A percentile compares a stretch with the other conserved stretches of the same genome.
These are phyloP conservation scores for Tetrapyrgos nigripes DNA, from an alignment of 1,284 basidiomycete genomes.

Conservation along the genomic window DNA sequence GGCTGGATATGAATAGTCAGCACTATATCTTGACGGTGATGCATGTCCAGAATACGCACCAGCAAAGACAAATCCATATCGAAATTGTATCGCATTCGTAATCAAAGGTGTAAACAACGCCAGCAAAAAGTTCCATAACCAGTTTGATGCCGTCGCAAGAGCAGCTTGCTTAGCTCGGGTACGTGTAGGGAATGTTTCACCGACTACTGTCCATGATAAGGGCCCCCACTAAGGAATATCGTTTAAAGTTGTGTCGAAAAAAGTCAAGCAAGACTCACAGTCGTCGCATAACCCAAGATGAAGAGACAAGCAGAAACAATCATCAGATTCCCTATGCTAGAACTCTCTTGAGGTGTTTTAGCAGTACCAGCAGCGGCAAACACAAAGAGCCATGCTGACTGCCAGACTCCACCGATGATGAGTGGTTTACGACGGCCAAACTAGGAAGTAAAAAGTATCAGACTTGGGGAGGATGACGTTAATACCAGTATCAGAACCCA, in stretches of 20 bases:
- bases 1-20: conserved; percentile 78
- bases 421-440: conserved; percentile 69
- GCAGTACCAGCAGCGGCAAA: conserved; percentile 80
- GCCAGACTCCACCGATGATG: conserved; percentile 77
- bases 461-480: too few species aligned
- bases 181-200: conserved; percentile 79
- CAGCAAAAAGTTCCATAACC: conserved; percentile 78
- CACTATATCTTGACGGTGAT: conserved; percentile 62
- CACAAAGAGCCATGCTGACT: conserved; percentile 78
- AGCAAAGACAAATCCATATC: conserved; percentile 79
- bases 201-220: conserved; percentile 80
- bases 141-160: conserved; percentile 68
- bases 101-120: conserved; percentile 82
- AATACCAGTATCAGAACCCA: conserved; percentile 27
- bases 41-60: conserved; percentile 44
- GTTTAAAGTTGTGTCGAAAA: too few species aligned
- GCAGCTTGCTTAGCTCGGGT: conserved; percentile 82
- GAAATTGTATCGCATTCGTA: conserved; percentile 58
- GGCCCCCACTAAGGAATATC: conserved; percentile 51
- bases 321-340: conserved; percentile 67
- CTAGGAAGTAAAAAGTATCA: conserved; percentile 32
- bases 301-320: conserved; percentile 83
- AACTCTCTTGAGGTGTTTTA: conserved; percentile 55
- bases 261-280: conserved; percentile 39
- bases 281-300: conserved; percentile 80